Conservation (phyloP, 2,329 filamentous ascomycete species). For the Pestalotiopsis fici region DNA sequence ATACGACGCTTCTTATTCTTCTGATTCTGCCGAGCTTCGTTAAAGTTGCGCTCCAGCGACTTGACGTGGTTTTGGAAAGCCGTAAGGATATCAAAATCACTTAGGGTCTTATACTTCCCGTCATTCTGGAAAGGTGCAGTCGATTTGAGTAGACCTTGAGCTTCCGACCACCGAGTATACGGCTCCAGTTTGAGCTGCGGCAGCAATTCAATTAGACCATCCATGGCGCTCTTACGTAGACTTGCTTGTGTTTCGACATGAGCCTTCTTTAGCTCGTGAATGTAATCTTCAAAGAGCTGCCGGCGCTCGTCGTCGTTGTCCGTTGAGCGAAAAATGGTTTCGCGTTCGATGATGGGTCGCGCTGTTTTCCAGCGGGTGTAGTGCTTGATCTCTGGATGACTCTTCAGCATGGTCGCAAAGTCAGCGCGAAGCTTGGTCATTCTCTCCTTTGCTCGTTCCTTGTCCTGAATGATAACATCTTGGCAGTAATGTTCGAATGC, state of each 20-base stretch:
- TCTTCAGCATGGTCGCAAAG: slow-evolving; percentile 94
- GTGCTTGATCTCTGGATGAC: slow-evolving; percentile 94
- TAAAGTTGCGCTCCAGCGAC: slow-evolving; percentile 84
- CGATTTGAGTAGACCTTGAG: slow-evolving; percentile 77
- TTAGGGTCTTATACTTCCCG: slow-evolving; percentile 82
- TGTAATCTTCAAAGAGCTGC: slow-evolving; percentile 92
- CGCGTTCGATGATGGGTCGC: slow-evolving; percentile 88
- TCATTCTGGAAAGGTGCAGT: slow-evolving; percentile 78
- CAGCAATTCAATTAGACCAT: slow-evolving; percentile 77
- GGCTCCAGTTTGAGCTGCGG: slow-evolving; percentile 82
- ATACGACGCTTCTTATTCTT: slow-evolving; percentile 79
- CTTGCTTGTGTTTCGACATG: slow-evolving; percentile 75
- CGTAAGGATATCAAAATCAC: slow-evolving; percentile 85
- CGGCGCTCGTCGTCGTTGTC: slow-evolving; percentile 85
- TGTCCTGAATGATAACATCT: slow-evolving; percentile 88
- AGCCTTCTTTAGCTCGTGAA: slow-evolving; percentile 77
- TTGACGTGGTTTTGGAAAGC: slow-evolving; percentile 97
- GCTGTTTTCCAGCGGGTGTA: slow-evolving; percentile 98
- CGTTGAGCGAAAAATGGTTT: slow-evolving; percentile 92
- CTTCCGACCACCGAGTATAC: slow-evolving; percentile 93
- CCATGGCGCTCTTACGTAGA: slow-evolving; percentile 78
- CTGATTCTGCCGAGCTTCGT: slow-evolving; percentile 85
- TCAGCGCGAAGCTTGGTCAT: slow-evolving; percentile 88
- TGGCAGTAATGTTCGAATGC: slow-evolving; percentile 95
- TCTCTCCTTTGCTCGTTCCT: slow-evolving; percentile 91